Evolutionary conservation across 768 basidiomycete genomes (phyloP).

Genomic region (Sporobolomyces phaffii): DNA sequence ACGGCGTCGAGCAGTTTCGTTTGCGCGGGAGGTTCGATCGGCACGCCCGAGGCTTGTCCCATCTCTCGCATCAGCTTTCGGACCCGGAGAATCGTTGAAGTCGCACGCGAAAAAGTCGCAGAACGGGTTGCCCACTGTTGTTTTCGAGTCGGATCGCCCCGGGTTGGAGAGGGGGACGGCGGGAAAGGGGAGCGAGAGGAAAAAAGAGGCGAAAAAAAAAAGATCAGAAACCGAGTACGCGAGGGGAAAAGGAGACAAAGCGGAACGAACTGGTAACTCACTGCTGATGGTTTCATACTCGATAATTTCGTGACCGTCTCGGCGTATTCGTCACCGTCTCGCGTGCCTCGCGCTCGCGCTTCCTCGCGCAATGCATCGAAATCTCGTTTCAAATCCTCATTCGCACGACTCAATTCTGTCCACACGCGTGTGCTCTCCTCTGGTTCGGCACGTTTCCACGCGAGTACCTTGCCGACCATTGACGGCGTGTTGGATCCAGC

Average conservation of each 20-base stretch:
- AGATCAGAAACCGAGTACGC: too few species aligned
- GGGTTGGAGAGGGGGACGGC: too few species aligned
- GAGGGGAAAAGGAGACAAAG: too few species aligned
- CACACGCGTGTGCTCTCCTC: constrained; percentile 49
- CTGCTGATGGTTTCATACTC: not conserved
- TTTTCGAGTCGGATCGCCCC: too few species aligned
- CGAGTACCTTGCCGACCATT: constrained; percentile 80
- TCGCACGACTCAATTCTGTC: constrained; percentile 36
- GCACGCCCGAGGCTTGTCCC: constrained; percentile 68
- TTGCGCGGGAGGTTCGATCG: constrained; percentile 86
- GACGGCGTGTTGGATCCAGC: constrained; percentile 94
- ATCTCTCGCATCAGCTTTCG: constrained; percentile 75
- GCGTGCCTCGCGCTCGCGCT: constrained; percentile 3
- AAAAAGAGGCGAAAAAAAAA: too few species aligned
- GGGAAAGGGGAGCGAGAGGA: too few species aligned
- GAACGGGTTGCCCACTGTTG: not conserved
- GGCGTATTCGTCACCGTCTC: not conserved
- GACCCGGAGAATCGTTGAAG: constrained; percentile 54
- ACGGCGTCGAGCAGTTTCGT: constrained; percentile 75
- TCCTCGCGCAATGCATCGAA: constrained; percentile 21
- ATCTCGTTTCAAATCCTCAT: constrained; percentile 30
- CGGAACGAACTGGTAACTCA: too few species aligned
- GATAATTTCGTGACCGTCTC: not conserved
- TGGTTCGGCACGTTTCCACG: constrained; percentile 69
- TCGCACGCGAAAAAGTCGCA: not conserved